Evolutionary conservation across 345 rosid species (phyloP).

Genomic region (Pugionium cornutum): DNA sequence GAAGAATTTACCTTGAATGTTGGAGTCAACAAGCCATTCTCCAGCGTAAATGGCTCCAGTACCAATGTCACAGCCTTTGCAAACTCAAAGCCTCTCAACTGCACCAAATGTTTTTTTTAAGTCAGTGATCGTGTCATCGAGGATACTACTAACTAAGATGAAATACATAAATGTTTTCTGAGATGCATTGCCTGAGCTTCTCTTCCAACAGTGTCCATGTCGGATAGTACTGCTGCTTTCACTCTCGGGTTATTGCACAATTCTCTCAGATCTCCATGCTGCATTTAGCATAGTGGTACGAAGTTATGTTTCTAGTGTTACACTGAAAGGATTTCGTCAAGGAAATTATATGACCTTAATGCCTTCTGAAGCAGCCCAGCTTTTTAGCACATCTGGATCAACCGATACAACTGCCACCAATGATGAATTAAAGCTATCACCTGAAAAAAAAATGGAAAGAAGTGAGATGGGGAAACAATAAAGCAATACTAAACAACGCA

Average conservation of each 20-base stretch:
- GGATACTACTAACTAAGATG: neutral
- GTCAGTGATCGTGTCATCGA: conserved; percentile 12
- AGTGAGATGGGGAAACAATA: conserved; percentile 22
- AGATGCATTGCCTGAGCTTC: conserved; percentile 76
- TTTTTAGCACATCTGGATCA: conserved; percentile 73
- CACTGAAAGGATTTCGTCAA: conserved; percentile 8
- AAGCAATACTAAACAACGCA: neutral
- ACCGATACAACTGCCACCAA: conserved; percentile 86
- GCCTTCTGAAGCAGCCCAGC: conserved; percentile 88
- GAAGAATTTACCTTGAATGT: conserved; percentile 70
- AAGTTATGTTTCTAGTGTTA: conserved; percentile 15
- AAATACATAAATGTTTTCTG: conserved; percentile 16
- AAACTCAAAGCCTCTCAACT: conserved; percentile 85
- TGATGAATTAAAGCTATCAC: conserved; percentile 92
- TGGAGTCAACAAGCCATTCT: conserved; percentile 89
- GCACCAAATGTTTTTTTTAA: conserved; percentile 11
- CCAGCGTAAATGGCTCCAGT: conserved; percentile 72
- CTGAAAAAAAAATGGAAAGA: conserved; percentile 45
- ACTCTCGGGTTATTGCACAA: conserved; percentile 73
- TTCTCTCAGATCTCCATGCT: conserved; percentile 63
- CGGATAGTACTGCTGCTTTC: conserved; percentile 72
- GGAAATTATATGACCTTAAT: conserved; percentile 55
- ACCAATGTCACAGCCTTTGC: conserved; percentile 90
- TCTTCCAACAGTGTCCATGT: conserved; percentile 80
- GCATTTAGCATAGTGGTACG: conserved; percentile 25